Base-by-base conservation (phyloP, 345 rosid species). In the Orychophragmus violaceus region DNA sequence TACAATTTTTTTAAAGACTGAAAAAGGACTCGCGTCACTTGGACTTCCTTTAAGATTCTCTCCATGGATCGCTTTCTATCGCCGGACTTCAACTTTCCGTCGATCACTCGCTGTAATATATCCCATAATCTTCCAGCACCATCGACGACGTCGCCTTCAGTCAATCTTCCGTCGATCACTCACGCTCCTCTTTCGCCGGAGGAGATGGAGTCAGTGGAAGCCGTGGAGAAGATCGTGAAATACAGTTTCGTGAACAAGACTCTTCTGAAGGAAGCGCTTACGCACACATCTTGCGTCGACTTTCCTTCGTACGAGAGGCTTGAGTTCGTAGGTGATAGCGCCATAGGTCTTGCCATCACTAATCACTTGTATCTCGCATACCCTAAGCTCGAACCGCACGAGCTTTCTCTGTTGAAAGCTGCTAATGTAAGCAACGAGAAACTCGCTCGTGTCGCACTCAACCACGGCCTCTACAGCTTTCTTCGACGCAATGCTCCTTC, bases 301-400 rank as follows among this genome's bases (percentile, higher is more conserved):
- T 63, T 80, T 9, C 39, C 73, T 2, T 75, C 83, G n/a, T 85
- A 89, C 65, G 78, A 89, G 64, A 80, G 92, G 35, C 89, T 91
- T 6, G 98, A 91, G 81, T 91, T 85, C 70, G 21, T 91, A 16
- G 96, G 98, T 2, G 96, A 91, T 61, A 80, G 94, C 5, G 87
- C 76, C 6, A 58, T 87, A 8, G 80, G 79, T 5, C 66, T 82
- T 4, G 95, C 89, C 0, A 3, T 89, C n/a, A 68, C 77, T 0
- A 84, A 77, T 35, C 51, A 85, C 67, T 12, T 83, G 1, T 91
- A 72, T 81, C 62, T 82, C 5, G 61, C 78, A 2, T 80, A 85
- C 77, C 95, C 90, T 3, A 10, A 37, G 0, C 78, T 84, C 16
- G 87, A 84, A 5, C 89, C 78, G 0, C 88, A 88, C 0, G 69